Conservation (phyloP, 1,284 basidiomycete species). For the Amylostereum areolatum region DNA sequence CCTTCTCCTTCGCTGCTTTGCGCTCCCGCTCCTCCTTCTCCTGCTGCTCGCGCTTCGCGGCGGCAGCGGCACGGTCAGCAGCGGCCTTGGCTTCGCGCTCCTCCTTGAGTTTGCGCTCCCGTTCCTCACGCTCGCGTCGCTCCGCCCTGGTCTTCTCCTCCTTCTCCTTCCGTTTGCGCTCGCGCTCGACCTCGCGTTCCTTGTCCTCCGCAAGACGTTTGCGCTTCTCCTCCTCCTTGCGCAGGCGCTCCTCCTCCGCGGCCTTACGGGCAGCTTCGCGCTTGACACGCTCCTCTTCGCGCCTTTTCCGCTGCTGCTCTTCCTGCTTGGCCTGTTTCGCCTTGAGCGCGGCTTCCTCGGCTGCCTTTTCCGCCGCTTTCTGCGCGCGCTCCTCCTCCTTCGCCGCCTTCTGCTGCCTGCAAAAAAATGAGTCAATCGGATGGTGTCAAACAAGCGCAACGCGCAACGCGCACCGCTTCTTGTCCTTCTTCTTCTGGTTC, state of each 20-base stretch:
- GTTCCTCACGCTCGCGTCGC: conserved; percentile 60
- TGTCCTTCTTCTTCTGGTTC: conserved; percentile 99
- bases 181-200: conserved; percentile 59
- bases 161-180: conserved; percentile 52
- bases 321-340: conserved; percentile 61
- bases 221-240: conserved; percentile 74
- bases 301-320: conserved; percentile 59
- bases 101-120: conserved; percentile 50
- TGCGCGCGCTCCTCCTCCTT: conserved; percentile 87
- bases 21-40: conserved; percentile 63
- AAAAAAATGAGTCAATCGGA: conserved; percentile 8
- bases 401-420: conserved; percentile 82
- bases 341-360: conserved; percentile 69
- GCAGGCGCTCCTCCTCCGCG: conserved; percentile 72
- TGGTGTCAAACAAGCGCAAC: background rate
- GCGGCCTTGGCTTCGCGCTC: conserved; percentile 49
- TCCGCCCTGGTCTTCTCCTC: conserved; percentile 64
- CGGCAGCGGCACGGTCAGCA: conserved; percentile 47
- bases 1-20: conserved; percentile 54
- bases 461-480: conserved; percentile 64
- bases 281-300: conserved; percentile 66
- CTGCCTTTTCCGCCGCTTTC: conserved; percentile 76
- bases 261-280: conserved; percentile 72
- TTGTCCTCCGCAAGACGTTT: conserved; percentile 68
- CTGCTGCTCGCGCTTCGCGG: conserved; percentile 41